Conservation (phyloP, 2,329 filamentous ascomycete genomes). For the Trichoderma guizhouense region DNA sequence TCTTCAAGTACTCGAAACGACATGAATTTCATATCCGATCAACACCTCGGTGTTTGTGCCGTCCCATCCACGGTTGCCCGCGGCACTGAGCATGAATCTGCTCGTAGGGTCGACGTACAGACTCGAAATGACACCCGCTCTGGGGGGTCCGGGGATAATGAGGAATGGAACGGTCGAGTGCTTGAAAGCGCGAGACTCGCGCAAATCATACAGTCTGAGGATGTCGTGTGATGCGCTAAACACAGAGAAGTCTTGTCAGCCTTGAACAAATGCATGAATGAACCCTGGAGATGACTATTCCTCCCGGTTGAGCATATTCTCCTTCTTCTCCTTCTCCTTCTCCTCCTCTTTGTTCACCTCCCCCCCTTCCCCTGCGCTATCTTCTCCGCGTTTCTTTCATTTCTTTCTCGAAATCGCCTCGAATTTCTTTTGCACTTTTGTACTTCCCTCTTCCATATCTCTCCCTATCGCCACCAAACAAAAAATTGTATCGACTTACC, state of each 20-base stretch:
- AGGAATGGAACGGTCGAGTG: conserved; percentile 86
- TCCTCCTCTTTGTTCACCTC: background rate
- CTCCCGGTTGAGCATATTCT: background rate
- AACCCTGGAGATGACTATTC: background rate
- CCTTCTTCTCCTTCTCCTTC: background rate
- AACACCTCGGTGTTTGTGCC: conserved; percentile 84
- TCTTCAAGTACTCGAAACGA: conserved; percentile 19
- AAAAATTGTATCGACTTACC: conserved; percentile 39
- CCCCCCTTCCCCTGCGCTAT: background rate
- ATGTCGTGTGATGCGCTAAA: conserved; percentile 86
- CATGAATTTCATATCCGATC: conserved; percentile 84
- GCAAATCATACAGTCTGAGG: conserved; percentile 84
- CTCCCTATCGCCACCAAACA: background rate
- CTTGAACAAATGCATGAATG: background rate
- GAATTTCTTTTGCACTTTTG: background rate
- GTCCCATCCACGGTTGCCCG: conserved; percentile 93
- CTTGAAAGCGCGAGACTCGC: conserved; percentile 60
- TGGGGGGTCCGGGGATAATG: conserved; percentile 83
- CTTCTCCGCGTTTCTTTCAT: background rate
- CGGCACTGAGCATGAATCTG: conserved; percentile 85
- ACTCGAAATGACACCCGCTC: conserved; percentile 82
- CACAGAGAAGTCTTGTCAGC: background rate
- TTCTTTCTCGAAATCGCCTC: background rate
- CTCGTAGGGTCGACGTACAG: conserved; percentile 86
- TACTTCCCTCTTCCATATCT: no score